Conservation (phyloP, 805 yeast species). For the Starmerella floris region DNA sequence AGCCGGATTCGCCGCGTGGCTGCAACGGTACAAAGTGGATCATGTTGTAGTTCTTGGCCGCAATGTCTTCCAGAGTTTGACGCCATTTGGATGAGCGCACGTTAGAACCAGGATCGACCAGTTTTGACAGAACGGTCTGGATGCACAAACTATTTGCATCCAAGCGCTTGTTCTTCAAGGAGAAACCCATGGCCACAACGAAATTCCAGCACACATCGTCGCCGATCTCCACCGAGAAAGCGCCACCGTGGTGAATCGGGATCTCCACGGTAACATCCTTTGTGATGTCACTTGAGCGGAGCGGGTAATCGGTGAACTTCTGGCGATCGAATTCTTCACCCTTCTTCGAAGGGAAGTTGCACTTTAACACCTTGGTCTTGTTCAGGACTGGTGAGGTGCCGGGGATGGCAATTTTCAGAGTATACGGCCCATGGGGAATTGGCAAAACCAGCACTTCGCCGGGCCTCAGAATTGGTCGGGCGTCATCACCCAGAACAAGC, state of each 20-base stretch:
- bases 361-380: constrained; percentile 50
- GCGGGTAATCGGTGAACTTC: constrained; percentile 39
- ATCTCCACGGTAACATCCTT: constrained; percentile 52
- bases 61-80: constrained; percentile 43
- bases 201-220: constrained; percentile 45
- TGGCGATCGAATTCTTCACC: constrained; percentile 41
- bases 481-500: constrained; percentile 19
- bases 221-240: constrained; percentile 59
- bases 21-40: constrained; percentile 92
- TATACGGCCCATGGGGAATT: constrained; percentile 29
- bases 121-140: constrained; percentile 78
- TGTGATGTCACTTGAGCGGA: constrained; percentile 34
- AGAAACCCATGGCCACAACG: constrained; percentile 65
- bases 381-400: constrained; percentile 66
- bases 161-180: constrained; percentile 40
- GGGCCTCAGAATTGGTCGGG: constrained; percentile 23
- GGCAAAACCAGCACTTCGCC: constrained; percentile 32
- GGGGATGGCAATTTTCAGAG: constrained; percentile 47
- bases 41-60: constrained; percentile 81
- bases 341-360: constrained; percentile 48
- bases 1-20: constrained; percentile 73
- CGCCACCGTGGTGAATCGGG: constrained; percentile 58
- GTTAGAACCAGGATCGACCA: constrained; percentile 53
- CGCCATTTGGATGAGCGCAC: constrained; percentile 44
- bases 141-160: constrained; percentile 68